Evolutionary conservation across 1,284 basidiomycete genomes (phyloP).

Genomic region (Leccinum ponderosum): DNA sequence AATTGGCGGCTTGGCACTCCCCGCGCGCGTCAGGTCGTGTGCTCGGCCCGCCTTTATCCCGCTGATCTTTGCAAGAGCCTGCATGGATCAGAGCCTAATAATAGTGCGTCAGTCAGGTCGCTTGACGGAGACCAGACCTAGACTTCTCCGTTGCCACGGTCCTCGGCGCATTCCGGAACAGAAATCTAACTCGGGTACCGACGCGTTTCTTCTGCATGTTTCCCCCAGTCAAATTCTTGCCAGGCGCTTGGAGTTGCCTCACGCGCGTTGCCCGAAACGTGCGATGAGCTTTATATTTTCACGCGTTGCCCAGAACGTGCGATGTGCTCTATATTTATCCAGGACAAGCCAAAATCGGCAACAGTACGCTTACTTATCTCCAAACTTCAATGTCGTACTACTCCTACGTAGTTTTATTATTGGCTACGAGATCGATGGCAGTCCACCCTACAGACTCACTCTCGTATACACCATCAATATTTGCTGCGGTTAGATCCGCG

Average conservation of each 20-base stretch:
- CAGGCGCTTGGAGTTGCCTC: conserved; percentile 1
- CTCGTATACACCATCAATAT: conserved; percentile 13
- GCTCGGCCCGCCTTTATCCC: conserved; percentile 10
- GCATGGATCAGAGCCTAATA: conserved; percentile 15
- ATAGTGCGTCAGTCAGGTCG: not conserved
- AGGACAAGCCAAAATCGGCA: not conserved
- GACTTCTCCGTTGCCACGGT: conserved; percentile 2
- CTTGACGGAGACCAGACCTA: too few species aligned
- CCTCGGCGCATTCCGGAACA: conserved; percentile 17
- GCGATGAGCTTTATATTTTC: not conserved
- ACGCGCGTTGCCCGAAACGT: conserved; percentile 2
- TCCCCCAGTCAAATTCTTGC: conserved; percentile 2
- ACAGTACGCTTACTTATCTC: conserved; percentile 4
- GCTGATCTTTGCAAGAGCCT: conserved; percentile 16
- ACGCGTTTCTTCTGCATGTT: not conserved
- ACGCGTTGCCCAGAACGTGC: conserved; percentile 1
- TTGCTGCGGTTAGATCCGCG: conserved; percentile 20
- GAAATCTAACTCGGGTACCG: not conserved
- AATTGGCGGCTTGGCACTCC: conserved; percentile 7
- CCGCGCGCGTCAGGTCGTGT: not conserved
- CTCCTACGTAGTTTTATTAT: conserved; percentile 7
- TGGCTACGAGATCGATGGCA: conserved; percentile 7
- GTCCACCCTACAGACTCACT: conserved; percentile 5
- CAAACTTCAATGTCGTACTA: not conserved
- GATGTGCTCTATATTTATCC: not conserved